Evolutionary conservation across 139 green algal genomes (phyloP).

Genomic region (Choricystis sp.): DNA sequence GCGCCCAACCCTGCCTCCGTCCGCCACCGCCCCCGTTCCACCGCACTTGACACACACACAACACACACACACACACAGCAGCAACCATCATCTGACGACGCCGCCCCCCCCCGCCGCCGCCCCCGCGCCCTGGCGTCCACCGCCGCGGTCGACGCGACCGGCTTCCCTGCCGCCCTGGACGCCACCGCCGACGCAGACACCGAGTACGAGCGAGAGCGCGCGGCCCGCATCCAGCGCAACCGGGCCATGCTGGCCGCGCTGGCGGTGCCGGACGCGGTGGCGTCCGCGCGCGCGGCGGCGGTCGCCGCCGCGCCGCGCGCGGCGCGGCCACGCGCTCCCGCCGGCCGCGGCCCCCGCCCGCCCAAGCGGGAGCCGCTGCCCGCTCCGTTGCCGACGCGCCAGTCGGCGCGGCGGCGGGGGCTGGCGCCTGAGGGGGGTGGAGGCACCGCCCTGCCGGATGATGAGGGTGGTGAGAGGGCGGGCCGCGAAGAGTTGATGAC

Average conservation of each 20-base stretch:
- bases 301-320: constrained; percentile 2
- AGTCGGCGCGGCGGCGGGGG: constrained; percentile 5
- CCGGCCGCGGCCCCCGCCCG: background rate
- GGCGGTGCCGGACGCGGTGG: constrained; percentile 11
- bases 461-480: no score
- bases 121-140: no score
- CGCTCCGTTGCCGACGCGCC: background rate
- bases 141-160: no score
- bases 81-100: no score
- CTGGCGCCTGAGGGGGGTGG: background rate
- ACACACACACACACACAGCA: no score
- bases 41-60: no score
- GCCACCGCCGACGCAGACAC: constrained; percentile 5
- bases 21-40: no score
- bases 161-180: background rate
- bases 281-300: background rate
- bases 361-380: background rate
- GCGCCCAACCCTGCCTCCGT: no score
- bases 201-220: constrained; percentile 19
- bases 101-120: no score
- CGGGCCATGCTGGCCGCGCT: constrained; percentile 19
- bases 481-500: no score
- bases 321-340: background rate
- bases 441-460: no score
- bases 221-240: constrained; percentile 24